These are phyloP conservation scores for Cyanodermella asteris DNA, from an alignment of 2,329 filamentous ascomycete genomes.

Conservation along the genomic window DNA sequence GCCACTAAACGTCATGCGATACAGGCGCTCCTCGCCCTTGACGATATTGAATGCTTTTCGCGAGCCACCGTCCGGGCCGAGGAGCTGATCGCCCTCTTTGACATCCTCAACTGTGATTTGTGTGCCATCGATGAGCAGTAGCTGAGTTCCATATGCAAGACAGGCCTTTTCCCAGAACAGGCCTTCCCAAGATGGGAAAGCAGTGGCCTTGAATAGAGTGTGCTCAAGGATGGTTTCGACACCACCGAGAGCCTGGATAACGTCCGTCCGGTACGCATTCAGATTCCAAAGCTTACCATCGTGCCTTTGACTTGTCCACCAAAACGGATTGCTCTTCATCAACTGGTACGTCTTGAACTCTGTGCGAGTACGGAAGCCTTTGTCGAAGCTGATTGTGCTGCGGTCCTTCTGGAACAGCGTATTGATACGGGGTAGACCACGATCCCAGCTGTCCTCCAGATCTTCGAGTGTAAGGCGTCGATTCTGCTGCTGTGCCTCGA, in stretches of 20 bases:
- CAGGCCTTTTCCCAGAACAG: constrained; percentile 70
- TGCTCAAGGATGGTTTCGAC: constrained; percentile 97
- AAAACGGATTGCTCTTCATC: constrained; percentile 98
- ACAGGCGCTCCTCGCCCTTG: constrained; percentile 24
- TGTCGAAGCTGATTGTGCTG: constrained; percentile 92
- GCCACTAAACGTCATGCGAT: constrained; percentile 24
- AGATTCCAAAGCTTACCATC: constrained; percentile 96
- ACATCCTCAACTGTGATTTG: constrained; percentile 27
- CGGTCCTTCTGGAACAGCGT: constrained; percentile 97
- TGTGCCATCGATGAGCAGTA: constrained; percentile 23
- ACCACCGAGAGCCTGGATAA: constrained; percentile 87
- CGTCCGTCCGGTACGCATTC: constrained; percentile 87
- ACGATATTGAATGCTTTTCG: constrained; percentile 29
- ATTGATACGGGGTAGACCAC: constrained; percentile 91
- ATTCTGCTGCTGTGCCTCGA: constrained; percentile 95
- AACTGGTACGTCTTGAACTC: constrained; percentile 98
- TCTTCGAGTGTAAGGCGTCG: constrained; percentile 85
- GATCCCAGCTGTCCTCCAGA: constrained; percentile 94
- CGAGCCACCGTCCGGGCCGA: constrained; percentile 26
- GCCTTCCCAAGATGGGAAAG: constrained; percentile 92
- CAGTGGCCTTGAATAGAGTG: constrained; percentile 88
- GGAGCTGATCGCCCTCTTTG: constrained; percentile 25
- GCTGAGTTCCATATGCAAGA: constrained; percentile 23
- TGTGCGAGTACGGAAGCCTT: constrained; percentile 82
- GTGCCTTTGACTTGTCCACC: constrained; percentile 96